Evolutionary conservation across 1,284 basidiomycete species (phyloP).

Genomic region (Puccinia triticina): DNA sequence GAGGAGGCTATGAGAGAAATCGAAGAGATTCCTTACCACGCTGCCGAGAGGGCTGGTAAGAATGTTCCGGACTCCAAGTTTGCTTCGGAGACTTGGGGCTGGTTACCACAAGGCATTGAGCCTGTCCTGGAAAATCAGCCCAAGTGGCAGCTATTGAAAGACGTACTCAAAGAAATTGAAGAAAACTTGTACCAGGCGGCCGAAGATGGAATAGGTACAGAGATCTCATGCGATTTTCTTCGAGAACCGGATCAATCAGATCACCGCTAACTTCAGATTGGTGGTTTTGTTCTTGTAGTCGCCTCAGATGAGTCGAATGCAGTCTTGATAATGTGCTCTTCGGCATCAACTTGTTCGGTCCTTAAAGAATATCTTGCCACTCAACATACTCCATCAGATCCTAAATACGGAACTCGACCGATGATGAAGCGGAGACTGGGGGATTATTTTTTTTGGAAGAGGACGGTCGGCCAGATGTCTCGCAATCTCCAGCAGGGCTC

Average conservation of each 20-base stretch:
- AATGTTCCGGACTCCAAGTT: constrained; percentile 5
- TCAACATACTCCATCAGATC: constrained; percentile 39
- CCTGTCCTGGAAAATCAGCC: constrained; percentile 90
- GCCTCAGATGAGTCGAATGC: constrained; percentile 62
- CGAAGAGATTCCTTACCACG: constrained; percentile 32
- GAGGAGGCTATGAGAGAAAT: constrained; percentile 47
- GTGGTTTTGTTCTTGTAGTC: neutral
- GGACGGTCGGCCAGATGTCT: constrained; percentile 63
- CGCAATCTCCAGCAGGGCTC: constrained; percentile 18
- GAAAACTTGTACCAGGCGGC: constrained; percentile 68
- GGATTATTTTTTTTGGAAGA: constrained; percentile 80
- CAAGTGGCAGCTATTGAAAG: constrained; percentile 86
- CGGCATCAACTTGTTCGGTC: constrained; percentile 73
- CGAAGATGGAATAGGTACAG: constrained; percentile 52
- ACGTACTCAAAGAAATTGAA: constrained; percentile 88
- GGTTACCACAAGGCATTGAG: constrained; percentile 78
- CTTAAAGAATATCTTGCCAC: constrained; percentile 75
- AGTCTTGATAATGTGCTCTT: constrained; percentile 85
- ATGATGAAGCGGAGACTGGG: constrained; percentile 79
- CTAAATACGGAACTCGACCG: constrained; percentile 36
- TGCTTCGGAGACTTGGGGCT: constrained; percentile 57
- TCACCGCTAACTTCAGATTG: neutral
- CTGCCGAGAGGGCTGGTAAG: constrained; percentile 42
- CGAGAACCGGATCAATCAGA: neutral
- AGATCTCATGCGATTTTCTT: neutral